Conservation (phyloP, 306 rosid species). For the Cajanus cajan region DNA sequence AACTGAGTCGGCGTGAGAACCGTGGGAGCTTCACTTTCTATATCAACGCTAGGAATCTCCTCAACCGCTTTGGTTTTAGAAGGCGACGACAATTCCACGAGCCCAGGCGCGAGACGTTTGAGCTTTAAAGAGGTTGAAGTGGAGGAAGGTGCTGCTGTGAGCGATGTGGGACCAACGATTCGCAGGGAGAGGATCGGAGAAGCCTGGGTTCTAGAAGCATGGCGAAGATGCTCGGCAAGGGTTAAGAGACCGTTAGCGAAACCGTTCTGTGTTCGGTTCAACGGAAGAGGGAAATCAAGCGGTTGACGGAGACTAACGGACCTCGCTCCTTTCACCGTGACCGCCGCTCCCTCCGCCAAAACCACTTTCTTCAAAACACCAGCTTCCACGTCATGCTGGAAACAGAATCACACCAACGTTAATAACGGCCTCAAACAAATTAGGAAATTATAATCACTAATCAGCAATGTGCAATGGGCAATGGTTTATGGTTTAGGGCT, state of each 20-base stretch:
- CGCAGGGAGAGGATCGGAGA: constrained; percentile 72
- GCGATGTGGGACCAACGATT: constrained; percentile 85
- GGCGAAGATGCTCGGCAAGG: constrained; percentile 75
- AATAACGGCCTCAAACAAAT: background rate
- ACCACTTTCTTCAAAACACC: constrained; percentile 92
- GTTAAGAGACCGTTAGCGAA: constrained; percentile 79
- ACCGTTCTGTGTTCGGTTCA: constrained; percentile 56
- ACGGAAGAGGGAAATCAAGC: constrained; percentile 76
- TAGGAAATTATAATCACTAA: too few relatives aligned
- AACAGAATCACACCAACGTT: constrained; percentile 28
- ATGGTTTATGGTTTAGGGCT: too few relatives aligned
- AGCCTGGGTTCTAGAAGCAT: constrained; percentile 49
- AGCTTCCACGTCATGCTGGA: constrained; percentile 95
- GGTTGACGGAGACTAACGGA: constrained; percentile 91
- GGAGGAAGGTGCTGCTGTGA: constrained; percentile 59
- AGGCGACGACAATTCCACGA: constrained; percentile 80
- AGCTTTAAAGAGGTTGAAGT: constrained; percentile 82
- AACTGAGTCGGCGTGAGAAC: constrained; percentile 65
- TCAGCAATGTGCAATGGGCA: too few relatives aligned
- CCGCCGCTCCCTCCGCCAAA: constrained; percentile 96
- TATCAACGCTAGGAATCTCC: constrained; percentile 40
- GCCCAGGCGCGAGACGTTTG: constrained; percentile 93
- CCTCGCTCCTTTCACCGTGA: constrained; percentile 89
- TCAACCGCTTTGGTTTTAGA: constrained; percentile 43
- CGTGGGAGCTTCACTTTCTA: constrained; percentile 53